Percentiles rank a stretch among this genome's conserved stretches.
phyloP scores from a whole-genome alignment of 257 asterid species.

The Forsythia viridissima region DNA sequence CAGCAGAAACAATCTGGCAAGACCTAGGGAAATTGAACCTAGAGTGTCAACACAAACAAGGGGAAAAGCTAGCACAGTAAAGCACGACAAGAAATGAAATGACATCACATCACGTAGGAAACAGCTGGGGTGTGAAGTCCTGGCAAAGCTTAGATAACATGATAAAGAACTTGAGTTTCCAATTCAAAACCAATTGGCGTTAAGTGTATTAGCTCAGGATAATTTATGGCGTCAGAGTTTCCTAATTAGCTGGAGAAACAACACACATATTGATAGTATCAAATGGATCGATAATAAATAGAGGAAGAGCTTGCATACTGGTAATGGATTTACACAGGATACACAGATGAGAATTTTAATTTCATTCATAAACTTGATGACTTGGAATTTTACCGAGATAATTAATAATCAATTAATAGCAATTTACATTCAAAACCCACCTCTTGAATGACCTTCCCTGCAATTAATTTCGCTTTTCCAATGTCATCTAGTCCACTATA shows the following conservation, averaged over 20 bases:
- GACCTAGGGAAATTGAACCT: background rate
- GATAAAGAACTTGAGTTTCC: background rate
- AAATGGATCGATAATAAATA: conserved; percentile 16
- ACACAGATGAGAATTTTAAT: conserved; percentile 3
- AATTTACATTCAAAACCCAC: conserved; percentile 38
- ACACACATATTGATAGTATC: background rate
- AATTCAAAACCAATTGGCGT: background rate
- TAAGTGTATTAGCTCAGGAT: background rate
- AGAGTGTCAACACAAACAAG: background rate
- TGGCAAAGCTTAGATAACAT: background rate
- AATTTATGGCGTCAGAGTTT: background rate
- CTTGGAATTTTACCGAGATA: background rate
- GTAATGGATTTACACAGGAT: conserved; percentile 14
- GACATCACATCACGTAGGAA: background rate
- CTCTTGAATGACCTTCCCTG: conserved; percentile 90
- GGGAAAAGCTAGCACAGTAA: background rate
- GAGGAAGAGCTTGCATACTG: background rate
- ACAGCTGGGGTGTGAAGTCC: background rate
- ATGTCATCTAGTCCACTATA: conserved; percentile 92
- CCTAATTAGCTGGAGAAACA: background rate
- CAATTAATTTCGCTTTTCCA: conserved; percentile 75
- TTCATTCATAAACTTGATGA: conserved; percentile 2
- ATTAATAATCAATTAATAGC: conserved; percentile 15
- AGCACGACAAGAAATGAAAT: background rate
- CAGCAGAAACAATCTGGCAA: background rate